A percentile compares a stretch with the other conserved stretches of the same genome.
phyloP scores from a whole-genome alignment of 768 basidiomycete species.

The Udeniomyces megalosporus region DNA sequence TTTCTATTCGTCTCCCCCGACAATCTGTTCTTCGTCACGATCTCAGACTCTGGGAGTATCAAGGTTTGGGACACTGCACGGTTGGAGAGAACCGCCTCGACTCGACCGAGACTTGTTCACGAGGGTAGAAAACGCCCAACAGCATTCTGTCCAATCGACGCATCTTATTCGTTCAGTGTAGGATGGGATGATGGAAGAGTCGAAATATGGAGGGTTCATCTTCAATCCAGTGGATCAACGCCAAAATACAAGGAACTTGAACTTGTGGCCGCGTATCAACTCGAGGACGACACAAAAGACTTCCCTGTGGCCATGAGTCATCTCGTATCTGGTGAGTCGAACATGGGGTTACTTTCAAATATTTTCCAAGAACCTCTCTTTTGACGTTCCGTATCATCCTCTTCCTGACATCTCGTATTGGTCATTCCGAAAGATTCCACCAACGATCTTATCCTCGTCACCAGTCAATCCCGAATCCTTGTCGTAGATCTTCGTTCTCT shows the following conservation, averaged over 20 bases:
- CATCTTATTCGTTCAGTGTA: slow-evolving; percentile 16
- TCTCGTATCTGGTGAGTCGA: slow-evolving; percentile 48
- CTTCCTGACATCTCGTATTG: too few species aligned
- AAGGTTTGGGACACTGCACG: slow-evolving; percentile 48
- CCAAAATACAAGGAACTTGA: slow-evolving; percentile 24
- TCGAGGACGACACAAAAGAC: slow-evolving; percentile 20
- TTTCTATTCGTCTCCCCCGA: slow-evolving; percentile 78
- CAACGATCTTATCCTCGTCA: slow-evolving; percentile 60
- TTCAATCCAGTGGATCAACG: slow-evolving; percentile 13
- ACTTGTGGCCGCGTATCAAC: slow-evolving; percentile 19
- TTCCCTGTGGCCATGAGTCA: slow-evolving; percentile 73
- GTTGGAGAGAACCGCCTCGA: slow-evolving; percentile 85
- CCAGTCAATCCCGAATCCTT: slow-evolving; percentile 58
- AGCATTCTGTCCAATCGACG: slow-evolving; percentile 43
- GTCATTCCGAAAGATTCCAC: not conserved
- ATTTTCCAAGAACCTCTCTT: too few species aligned
- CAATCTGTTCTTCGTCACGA: slow-evolving; percentile 58
- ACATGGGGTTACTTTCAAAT: too few species aligned
- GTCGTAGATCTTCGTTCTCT: slow-evolving; percentile 74
- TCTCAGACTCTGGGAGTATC: slow-evolving; percentile 33
- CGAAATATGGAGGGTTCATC: slow-evolving; percentile 23
- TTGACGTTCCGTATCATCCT: too few species aligned
- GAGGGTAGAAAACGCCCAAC: slow-evolving; percentile 49
- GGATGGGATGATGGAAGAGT: slow-evolving; percentile 12
- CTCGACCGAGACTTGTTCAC: slow-evolving; percentile 39